Evolutionary conservation across 345 rosid species (phyloP).

Genomic region (Sisymbrium altissimum): DNA sequence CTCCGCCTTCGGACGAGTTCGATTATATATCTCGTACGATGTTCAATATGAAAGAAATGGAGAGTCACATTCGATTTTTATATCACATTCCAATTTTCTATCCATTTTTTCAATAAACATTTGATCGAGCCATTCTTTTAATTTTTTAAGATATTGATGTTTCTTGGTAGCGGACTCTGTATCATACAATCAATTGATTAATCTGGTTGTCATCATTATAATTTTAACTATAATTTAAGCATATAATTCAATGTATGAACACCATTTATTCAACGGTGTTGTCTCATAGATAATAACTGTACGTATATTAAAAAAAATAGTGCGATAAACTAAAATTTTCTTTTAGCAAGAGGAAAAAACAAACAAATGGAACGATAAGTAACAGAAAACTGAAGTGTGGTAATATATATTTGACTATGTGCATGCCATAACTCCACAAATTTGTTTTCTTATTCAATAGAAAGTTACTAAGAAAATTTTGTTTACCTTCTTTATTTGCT

Average conservation of each 20-base stretch:
- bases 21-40: slow-evolving; percentile 32
- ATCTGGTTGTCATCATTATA: background rate
- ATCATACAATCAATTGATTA: background rate
- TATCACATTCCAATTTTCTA: background rate
- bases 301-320: background rate
- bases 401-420: background rate
- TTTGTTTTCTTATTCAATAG: background rate
- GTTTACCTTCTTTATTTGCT: no score
- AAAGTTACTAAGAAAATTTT: background rate
- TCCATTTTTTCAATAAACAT: background rate
- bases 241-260: background rate
- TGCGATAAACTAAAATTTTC: background rate
- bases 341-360: no score
- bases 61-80: slow-evolving; percentile 14
- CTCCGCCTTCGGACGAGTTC: slow-evolving; percentile 33
- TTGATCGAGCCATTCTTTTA: slow-evolving; percentile 3
- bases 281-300: background rate
- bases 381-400: background rate
- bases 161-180: background rate
- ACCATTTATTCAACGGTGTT: background rate
- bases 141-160: background rate
- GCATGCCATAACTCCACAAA: background rate
- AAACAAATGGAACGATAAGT: background rate
- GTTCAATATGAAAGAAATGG: slow-evolving; percentile 25
- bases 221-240: background rate